Evolutionary conservation across 331 rosid genomes (phyloP).

Genomic region (Quercus lobata): DNA sequence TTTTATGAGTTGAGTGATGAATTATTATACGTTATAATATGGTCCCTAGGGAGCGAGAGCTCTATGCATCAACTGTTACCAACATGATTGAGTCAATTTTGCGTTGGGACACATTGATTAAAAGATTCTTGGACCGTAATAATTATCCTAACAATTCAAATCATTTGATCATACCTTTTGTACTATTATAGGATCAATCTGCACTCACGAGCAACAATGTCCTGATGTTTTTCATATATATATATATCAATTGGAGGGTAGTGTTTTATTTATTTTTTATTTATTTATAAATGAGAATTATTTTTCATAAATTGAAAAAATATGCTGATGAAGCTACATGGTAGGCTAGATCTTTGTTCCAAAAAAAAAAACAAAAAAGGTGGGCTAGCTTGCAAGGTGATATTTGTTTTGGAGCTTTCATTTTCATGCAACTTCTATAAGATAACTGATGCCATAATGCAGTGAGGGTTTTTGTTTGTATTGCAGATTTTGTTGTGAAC

Average conservation of each 20-base stretch:
- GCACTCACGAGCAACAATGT: slow-evolving; percentile 13
- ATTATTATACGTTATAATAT: neutral
- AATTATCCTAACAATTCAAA: slow-evolving; percentile 34
- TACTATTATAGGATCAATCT: slow-evolving; percentile 15
- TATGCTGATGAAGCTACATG: neutral
- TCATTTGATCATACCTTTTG: slow-evolving; percentile 33
- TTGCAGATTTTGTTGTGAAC: neutral
- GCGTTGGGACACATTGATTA: slow-evolving; percentile 26
- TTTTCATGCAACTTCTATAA: slow-evolving; percentile 6
- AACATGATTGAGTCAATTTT: slow-evolving; percentile 50
- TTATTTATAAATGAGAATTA: neutral
- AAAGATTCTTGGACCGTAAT: slow-evolving; percentile 40
- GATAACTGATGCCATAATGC: neutral
- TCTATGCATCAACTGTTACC: slow-evolving; percentile 7
- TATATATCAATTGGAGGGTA: neutral
- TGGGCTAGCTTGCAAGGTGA: neutral
- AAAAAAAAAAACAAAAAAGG: neutral
- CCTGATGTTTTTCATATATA: neutral
- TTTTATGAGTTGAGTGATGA: no score
- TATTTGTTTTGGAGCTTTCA: slow-evolving; percentile 6
- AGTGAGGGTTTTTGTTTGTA: neutral
- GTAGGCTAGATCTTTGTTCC: neutral
- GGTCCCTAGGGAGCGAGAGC: neutral
- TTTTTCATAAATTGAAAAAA: neutral
- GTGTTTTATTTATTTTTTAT: no score